Conservation (phyloP, 164 flowering plant species). For the Houttuynia cordata region DNA sequence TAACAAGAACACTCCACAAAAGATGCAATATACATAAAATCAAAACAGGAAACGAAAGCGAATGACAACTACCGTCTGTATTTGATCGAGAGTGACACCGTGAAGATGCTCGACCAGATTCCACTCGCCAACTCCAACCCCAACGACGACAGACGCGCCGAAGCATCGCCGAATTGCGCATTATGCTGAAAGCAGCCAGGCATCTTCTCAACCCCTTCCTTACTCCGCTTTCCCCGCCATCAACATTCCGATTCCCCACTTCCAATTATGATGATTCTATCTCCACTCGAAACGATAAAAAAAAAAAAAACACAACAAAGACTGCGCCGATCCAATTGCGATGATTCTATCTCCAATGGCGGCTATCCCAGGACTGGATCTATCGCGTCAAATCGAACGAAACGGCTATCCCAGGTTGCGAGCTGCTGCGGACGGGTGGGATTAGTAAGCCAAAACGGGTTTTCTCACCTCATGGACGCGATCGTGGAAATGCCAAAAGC, state of each 20-base stretch:
- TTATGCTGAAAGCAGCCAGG: slow-evolving; percentile 24
- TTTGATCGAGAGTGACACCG: slow-evolving; percentile 66
- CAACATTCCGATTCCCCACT: background rate
- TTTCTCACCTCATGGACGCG: too few relatives aligned
- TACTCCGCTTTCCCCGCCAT: background rate
- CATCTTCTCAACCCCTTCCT: slow-evolving; percentile 12
- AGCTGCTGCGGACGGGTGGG: too few relatives aligned
- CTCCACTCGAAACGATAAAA: too few relatives aligned
- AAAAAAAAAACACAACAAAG: too few relatives aligned
- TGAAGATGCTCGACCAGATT: slow-evolving; percentile 70
- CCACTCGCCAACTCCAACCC: slow-evolving; percentile 35
- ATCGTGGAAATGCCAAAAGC: too few relatives aligned
- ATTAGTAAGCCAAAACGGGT: too few relatives aligned
- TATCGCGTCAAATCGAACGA: too few relatives aligned
- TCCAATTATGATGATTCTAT: too few relatives aligned
- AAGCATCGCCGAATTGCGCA: slow-evolving; percentile 16
- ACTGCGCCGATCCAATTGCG: too few relatives aligned
- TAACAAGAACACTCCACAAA: background rate
- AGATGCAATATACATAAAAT: background rate
- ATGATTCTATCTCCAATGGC: too few relatives aligned
- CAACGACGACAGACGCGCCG: slow-evolving; percentile 9
- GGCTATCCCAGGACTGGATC: too few relatives aligned
- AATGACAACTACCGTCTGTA: slow-evolving; percentile 59
- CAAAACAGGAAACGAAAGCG: background rate
- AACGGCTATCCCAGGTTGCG: too few relatives aligned